Base-by-base conservation (phyloP, 2,329 filamentous ascomycete species). In the Clonostachys rhizophaga region DNA sequence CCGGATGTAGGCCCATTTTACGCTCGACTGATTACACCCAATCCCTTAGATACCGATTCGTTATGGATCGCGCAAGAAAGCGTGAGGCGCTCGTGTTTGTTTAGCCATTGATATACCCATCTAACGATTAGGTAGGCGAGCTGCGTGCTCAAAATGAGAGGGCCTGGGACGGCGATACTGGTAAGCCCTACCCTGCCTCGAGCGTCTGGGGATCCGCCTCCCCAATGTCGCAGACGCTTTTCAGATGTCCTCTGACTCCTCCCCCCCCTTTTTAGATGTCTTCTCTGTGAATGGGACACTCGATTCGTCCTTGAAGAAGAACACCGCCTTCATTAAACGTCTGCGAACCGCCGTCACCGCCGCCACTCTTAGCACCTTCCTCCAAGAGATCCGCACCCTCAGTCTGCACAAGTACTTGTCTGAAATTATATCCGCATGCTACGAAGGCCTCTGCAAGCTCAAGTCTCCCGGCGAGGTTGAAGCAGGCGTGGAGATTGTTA, bases 251-350 rank as follows among this genome's bases (percentile, higher is more conserved):
- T 30, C 24, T 30, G 24, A 30, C 24, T 5, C 24, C 24, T 30
- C 24, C 9, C 24, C 24, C 24, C 9, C 24, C 39, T 14, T 43
- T 43, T 33, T 47, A 95, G 91, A 89, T 73, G 72, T 95, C 52
- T 90, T 95, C 61, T 70, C 81, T 46, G 84, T 94, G 56, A 84
- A 82, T 66, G 79, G 81, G 61, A 87, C 88, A 33, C 85, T 97
- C 61, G 92, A 97, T 68, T 96, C 92, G 45, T 94, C 91, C 45
- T 78, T 97, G 66, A 96, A 96, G 73, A 97, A 96, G 75, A 97
- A 97, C 60, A 97, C 92, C 5, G 91, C 91, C 55, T 96, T 97
- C 67, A 97, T 97, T 63, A 96, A 96, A 70, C 89, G 92, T 60
- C 78, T 97, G 47, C 89, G 92, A 57, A 96, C 92, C 49, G 89